Base-by-base conservation (phyloP, 2,329 filamentous ascomycete genomes). In the Pseudogymnoascus sp. region DNA sequence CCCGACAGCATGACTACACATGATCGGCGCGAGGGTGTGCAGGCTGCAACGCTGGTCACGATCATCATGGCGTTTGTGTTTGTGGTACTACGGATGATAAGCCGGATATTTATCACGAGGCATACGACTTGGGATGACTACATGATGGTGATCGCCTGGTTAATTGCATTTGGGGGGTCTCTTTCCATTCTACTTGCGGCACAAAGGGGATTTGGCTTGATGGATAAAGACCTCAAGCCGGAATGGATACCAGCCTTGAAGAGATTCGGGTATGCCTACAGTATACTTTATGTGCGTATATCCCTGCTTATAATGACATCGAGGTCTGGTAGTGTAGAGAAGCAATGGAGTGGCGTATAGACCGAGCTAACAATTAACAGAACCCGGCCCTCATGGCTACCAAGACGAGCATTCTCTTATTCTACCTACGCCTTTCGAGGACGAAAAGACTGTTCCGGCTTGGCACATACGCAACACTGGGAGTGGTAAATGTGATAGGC, bases 351-450 rank as follows among this genome's bases (percentile, higher is more conserved):
- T 10, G 10, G 29, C 3, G 11, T 35, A 55, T 55, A 1, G 31
- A 31, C 26, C 14, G 65, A 41, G 65, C 63, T 37, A 21, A 2
- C 10, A 35, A 8, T 61, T 16, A 38, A 19, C 69, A 91, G 85
- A 94, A 96, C 71, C 91, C 91, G 14, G 87, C 90, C 3, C 78
- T 96, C 61, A 94, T 94, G 89, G 86, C 88, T 3, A 91, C 90
- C 62, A 96, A 96, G 76, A 91, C 90, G 0, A 94, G 90, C 21
- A 89, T 96, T 68, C 80, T 96, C 64, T 80, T 92, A 61, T 96
- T 96, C 74, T 96, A 94, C 75, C 80, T 96, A 59, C 86, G 87
- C 33, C 80, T 96, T 38, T 89, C 90, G 31, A 88, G 87, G 68
- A 85, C 83, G 0, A 85, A 94, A 66, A 83, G 85, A 66, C 80